Base-by-base conservation (phyloP, 352 stramenopile genomes). In the Globisporangium splendens region DNA sequence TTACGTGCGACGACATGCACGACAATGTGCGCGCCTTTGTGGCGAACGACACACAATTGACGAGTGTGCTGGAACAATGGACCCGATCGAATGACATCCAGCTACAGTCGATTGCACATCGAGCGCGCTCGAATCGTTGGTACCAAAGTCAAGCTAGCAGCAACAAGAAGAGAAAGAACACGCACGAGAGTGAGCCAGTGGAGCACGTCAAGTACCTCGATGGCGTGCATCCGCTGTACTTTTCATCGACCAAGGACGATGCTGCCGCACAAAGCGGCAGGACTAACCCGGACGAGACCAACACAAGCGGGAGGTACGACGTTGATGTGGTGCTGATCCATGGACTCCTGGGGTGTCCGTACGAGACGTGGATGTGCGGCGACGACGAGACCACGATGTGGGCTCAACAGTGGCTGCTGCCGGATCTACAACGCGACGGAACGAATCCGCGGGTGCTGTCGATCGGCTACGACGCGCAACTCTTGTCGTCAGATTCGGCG, bases 251-350 rank as follows among this genome's bases (percentile, higher is more conserved):
- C 0, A 59, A 51, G 0, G 48, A 63, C 28, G 24, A 42, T 44
- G 46, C 13, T 35, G 31, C 22, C 17, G n/a, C n/a, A 48, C 3
- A 33, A 17, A 63, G 14, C 46, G n/a, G 21, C 38, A 44, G 0
- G 5, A 66, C 21, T 14, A 21, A 14, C 18, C 39, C 46, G 11
- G 54, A 75, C 8, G 44, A 68, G 49, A 28, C 48, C 0, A 44
- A 48, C 46, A 31, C 24, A 31, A 31, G 24, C 24, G 5, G 24
- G 24, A 58, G 78, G 14, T 92, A 89, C 42, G 77, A 90, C 33
- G 70, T 91, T 1, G 85, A 95, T 28, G 75, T 95, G 4, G 83
- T 95, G 14, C 89, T 95, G 51, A 77, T 95, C 35, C 85, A 94
- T 49, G 85, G 85, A 0, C 60, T 95, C n/a, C 56, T 91, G 1